These are phyloP conservation scores for Teratosphaeriaceae sp. DNA, from an alignment of 2,329 filamentous ascomycete species.

Conservation along the genomic window DNA sequence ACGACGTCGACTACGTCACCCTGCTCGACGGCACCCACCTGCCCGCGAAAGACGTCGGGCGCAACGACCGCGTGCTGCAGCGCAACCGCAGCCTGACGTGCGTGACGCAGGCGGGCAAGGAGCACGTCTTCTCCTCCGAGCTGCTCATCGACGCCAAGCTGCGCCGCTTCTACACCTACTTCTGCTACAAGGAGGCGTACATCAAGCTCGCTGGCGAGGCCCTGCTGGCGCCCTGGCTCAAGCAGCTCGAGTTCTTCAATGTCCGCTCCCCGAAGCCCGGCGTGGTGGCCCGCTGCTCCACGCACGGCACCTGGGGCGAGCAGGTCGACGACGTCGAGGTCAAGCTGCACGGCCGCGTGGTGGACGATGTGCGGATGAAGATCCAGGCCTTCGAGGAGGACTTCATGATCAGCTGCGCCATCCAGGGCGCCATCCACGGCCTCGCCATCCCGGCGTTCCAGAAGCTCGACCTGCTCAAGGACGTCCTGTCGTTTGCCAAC, in stretches of 20 bases:
- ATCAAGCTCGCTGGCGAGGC: slow-evolving; percentile 79
- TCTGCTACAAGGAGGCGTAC: slow-evolving; percentile 74
- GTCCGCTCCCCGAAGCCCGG: slow-evolving; percentile 52
- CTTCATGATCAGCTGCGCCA: slow-evolving; percentile 54
- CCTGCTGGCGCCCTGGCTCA: slow-evolving; percentile 65
- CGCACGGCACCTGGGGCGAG: slow-evolving; percentile 41
- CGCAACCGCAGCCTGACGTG: slow-evolving; percentile 34
- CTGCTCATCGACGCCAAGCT: slow-evolving; percentile 55
- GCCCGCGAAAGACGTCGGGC: slow-evolving; percentile 33
- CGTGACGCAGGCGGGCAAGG: slow-evolving; percentile 30
- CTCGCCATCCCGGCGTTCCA: slow-evolving; percentile 27
- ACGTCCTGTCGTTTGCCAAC: slow-evolving; percentile 24
- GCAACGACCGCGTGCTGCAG: slow-evolving; percentile 36
- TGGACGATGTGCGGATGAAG: slow-evolving; percentile 50
- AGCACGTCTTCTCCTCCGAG: slow-evolving; percentile 35
- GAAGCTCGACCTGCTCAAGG: slow-evolving; percentile 23
- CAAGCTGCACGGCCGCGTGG: slow-evolving; percentile 39
- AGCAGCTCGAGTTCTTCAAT: slow-evolving; percentile 59
- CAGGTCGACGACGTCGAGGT: slow-evolving; percentile 44
- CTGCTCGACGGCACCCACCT: slow-evolving; percentile 40
- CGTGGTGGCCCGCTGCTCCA: slow-evolving; percentile 36
- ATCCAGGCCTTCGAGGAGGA: slow-evolving; percentile 52
- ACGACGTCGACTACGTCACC: slow-evolving; percentile 38
- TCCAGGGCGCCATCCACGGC: slow-evolving; percentile 28
- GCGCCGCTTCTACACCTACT: slow-evolving; percentile 67